phyloP scores from a whole-genome alignment of 2,329 filamentous ascomycete genomes.

The Trichoderma atrobrunneum region DNA sequence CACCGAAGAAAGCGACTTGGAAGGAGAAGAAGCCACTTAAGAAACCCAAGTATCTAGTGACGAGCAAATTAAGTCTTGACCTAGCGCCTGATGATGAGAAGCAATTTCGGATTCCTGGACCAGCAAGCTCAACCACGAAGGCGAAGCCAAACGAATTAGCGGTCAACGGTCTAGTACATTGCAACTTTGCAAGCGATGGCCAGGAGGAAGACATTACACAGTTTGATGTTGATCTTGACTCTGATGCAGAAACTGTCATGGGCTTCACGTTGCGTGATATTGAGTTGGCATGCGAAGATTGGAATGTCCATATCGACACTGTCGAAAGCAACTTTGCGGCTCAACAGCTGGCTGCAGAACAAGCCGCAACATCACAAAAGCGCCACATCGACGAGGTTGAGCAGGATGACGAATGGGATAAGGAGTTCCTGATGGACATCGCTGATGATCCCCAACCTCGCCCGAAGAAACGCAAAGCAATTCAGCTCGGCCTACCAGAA shows the following conservation, averaged over 20 bases:
- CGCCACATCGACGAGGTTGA: constrained; percentile 36
- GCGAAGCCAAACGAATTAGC: constrained; percentile 54
- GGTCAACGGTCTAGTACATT: constrained; percentile 47
- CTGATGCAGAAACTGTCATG: constrained; percentile 64
- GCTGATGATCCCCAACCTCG: constrained; percentile 45
- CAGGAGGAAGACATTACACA: constrained; percentile 38
- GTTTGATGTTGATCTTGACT: constrained; percentile 50
- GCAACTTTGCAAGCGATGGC: constrained; percentile 38
- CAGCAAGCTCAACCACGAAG: constrained; percentile 51
- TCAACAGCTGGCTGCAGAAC: constrained; percentile 33
- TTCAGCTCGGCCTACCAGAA: constrained; percentile 57
- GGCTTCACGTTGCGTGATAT: constrained; percentile 79
- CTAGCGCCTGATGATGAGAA: constrained; percentile 84
- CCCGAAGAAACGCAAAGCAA: constrained; percentile 65
- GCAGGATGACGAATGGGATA: constrained; percentile 61
- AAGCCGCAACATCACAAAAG: constrained; percentile 32
- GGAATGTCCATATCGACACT: constrained; percentile 63
- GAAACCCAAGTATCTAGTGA: constrained; percentile 75
- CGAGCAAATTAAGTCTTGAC: constrained; percentile 85
- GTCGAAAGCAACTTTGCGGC: constrained; percentile 40
- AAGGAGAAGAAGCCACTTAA: constrained; percentile 75
- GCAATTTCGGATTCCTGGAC: constrained; percentile 71
- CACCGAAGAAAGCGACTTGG: constrained; percentile 74
- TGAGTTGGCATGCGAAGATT: constrained; percentile 81
- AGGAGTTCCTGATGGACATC: constrained; percentile 55